Evolutionary conservation across 805 yeast species (phyloP).

Genomic region (Wickerhamiella lipophila): DNA sequence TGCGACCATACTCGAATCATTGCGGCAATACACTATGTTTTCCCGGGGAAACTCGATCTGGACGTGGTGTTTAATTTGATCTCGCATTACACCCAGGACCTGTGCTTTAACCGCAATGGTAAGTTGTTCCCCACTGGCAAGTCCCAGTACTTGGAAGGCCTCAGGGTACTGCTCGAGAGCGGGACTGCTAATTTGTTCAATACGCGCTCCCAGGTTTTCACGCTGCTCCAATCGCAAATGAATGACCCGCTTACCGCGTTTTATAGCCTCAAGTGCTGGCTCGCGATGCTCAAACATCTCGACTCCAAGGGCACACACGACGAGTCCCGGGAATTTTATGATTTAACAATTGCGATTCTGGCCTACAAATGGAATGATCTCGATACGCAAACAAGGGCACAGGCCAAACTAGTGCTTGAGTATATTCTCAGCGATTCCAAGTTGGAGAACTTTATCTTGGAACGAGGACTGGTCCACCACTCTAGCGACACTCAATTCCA

Average conservation of each 20-base stretch:
- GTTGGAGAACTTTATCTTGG: neutral
- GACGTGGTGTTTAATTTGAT: slow-evolving; percentile 32
- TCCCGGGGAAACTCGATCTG: neutral
- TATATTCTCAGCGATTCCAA: neutral
- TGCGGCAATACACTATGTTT: neutral
- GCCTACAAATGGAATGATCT: slow-evolving; percentile 54
- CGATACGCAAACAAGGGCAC: neutral
- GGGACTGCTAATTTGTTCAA: slow-evolving; percentile 45
- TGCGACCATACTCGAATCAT: neutral
- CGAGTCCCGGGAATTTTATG: slow-evolving; percentile 52
- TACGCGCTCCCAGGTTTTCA: slow-evolving; percentile 72
- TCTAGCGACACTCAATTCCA: neutral
- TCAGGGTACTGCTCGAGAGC: slow-evolving; percentile 49
- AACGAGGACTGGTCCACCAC: neutral
- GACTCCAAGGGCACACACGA: slow-evolving; percentile 29
- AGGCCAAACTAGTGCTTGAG: neutral
- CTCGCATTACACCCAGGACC: slow-evolving; percentile 55
- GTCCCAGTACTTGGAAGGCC: slow-evolving; percentile 56
- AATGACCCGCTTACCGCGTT: slow-evolving; percentile 48
- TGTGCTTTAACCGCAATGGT: slow-evolving; percentile 55
- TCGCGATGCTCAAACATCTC: slow-evolving; percentile 43
- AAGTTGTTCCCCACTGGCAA: slow-evolving; percentile 61
- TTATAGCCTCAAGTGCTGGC: slow-evolving; percentile 58
- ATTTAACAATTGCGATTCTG: slow-evolving; percentile 59
- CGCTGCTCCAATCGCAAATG: slow-evolving; percentile 70